Base-by-base conservation (phyloP, 768 basidiomycete genomes). In the Asterophora lycoperdoides region DNA sequence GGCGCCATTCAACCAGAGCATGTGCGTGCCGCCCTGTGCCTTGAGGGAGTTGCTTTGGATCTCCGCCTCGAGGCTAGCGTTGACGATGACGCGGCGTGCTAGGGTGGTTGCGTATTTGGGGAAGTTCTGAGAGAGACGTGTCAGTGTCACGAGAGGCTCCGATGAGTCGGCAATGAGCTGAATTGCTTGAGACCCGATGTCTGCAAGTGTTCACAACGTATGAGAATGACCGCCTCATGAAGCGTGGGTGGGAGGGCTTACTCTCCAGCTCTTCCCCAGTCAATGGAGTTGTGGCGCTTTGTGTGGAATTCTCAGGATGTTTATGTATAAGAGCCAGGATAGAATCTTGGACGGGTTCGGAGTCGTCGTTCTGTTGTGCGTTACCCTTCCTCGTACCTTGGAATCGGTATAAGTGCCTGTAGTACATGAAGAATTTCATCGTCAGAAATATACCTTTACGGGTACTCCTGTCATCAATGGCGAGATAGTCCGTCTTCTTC, bases 401-500 rank as follows among this genome's bases (percentile, higher is more conserved):
- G 44, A 32, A 28, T 44, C 36, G 26, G 28, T 4, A n/a, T 49
- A 1, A 54, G 36, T 41, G 3, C 10, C 49, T n/a, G n/a, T n/a
- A 26, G 30, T 26, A n/a, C 17, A 35, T 4, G 9, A 8, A 37
- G 14, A 13, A 9, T 34, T 13, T 18, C 17, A 32, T 41, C 5
- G 32, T 15, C 14, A 20, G 35, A 40, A 34, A 49, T n/a, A n/a
- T n/a, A n/a, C 57, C 54, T 41, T 52, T 42, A 36, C 63, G 65
- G 3, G 69, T 60, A 43, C 77, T 65, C 38, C 96, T 73, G 64
- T 99, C 96, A 61, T 99, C 96, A 7, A 97, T 70, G 4, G 86
- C 93, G 10, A 97, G 78, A 62, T 98, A 99, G 59, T 99, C 96
- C 76, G 82, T 96, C 71, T 94, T 96, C 74, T 99, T 99, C 57